Evolutionary conservation across 169 alveolate genomes (phyloP).

Genomic region (Eimeria sp.): DNA sequence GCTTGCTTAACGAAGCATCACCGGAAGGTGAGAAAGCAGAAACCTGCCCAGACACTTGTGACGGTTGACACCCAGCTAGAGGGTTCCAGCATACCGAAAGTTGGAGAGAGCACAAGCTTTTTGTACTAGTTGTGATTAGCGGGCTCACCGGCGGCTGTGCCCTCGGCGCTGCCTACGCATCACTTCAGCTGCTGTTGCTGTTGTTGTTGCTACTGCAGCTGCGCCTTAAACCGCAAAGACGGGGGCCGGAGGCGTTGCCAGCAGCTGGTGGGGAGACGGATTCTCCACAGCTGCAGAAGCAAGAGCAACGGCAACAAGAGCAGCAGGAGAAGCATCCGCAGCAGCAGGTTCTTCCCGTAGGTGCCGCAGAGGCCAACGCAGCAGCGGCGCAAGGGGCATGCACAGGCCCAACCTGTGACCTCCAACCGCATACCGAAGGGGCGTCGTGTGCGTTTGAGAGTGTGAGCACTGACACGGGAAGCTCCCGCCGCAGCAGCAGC

Average conservation of each 20-base stretch:
- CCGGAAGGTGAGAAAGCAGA: constrained; percentile 26
- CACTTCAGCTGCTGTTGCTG: neutral
- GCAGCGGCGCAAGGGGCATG: neutral
- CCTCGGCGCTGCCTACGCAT: too few relatives aligned
- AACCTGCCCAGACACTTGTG: neutral
- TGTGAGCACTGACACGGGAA: constrained; percentile 61
- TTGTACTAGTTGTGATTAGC: too few relatives aligned
- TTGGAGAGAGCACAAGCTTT: too few relatives aligned
- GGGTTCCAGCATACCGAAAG: neutral
- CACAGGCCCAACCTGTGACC: constrained; percentile 8
- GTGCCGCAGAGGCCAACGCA: neutral
- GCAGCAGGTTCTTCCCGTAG: neutral
- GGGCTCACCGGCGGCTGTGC: too few relatives aligned
- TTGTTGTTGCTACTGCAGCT: constrained; percentile 32
- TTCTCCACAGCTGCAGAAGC: constrained; percentile 36
- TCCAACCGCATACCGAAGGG: neutral
- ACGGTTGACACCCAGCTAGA: neutral
- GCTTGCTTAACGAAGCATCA: constrained; percentile 29
- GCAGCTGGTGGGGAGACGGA: neutral
- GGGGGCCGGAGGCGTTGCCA: constrained; percentile 30
- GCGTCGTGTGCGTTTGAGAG: constrained; percentile 24
- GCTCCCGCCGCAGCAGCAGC: constrained; percentile 72
- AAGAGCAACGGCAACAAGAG: neutral
- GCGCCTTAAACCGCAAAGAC: constrained; percentile 53
- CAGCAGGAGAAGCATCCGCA: constrained; percentile 7